Percentiles rank a stretch among this genome's conserved stretches.
Evolutionary conservation across 345 rosid species (phyloP).

Genomic region (Kandelia obovata): DNA sequence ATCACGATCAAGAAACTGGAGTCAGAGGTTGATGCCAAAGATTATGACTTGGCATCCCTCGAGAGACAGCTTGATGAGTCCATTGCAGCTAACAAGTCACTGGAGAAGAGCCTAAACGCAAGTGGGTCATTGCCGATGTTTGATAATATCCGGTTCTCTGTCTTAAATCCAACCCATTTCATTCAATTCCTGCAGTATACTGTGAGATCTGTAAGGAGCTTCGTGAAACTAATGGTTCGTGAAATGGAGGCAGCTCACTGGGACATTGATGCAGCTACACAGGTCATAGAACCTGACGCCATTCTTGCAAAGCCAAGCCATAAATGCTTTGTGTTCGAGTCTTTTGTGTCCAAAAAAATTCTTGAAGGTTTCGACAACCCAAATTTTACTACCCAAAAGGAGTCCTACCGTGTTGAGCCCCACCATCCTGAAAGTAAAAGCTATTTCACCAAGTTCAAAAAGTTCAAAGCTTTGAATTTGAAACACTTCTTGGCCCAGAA

Average conservation of each 20-base stretch:
- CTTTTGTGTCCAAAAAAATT: constrained; percentile 66
- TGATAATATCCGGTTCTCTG: constrained; percentile 40
- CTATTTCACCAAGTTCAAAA: constrained; percentile 46
- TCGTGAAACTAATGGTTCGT: constrained; percentile 59
- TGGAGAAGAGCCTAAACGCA: constrained; percentile 61
- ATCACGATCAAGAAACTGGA: constrained; percentile 75
- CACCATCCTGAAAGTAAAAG: constrained; percentile 16
- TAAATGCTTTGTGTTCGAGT: constrained; percentile 58
- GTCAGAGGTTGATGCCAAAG: constrained; percentile 42
- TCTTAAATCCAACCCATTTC: constrained; percentile 46
- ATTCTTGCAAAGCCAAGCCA: constrained; percentile 47
- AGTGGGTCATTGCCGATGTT: constrained; percentile 59
- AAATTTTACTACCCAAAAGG: constrained; percentile 24
- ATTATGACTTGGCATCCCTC: constrained; percentile 32
- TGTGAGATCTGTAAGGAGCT: constrained; percentile 54
- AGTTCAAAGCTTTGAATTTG: constrained; percentile 44
- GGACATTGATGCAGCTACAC: constrained; percentile 77
- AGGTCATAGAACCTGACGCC: constrained; percentile 47
- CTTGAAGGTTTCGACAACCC: constrained; percentile 59
- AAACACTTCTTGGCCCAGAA: constrained; percentile 46
- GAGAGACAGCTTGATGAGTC: constrained; percentile 35
- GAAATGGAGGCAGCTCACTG: constrained; percentile 81
- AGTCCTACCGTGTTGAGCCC: constrained; percentile 9
- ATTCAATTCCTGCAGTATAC: constrained; percentile 51
- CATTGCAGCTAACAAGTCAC: constrained; percentile 39